These are phyloP conservation scores for Starmerella sirachaensis DNA, from an alignment of 805 yeast species.

Conservation along the genomic window DNA sequence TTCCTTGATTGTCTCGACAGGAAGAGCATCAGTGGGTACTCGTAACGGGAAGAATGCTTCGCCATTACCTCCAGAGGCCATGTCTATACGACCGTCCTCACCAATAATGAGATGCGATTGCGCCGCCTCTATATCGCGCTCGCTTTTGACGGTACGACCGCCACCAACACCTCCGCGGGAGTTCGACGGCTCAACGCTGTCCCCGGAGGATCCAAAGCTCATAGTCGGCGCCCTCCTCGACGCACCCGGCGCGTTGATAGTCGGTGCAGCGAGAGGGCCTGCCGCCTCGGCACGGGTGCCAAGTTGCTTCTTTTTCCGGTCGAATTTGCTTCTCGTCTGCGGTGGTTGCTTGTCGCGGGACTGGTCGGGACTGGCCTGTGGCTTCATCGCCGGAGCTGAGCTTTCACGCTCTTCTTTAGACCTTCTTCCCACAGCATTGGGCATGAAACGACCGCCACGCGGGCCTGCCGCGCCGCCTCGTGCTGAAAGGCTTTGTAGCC, in stretches of 20 bases:
- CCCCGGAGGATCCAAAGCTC: background rate
- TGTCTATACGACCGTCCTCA: constrained; percentile 14
- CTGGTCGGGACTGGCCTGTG: constrained; percentile 24
- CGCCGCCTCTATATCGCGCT: constrained; percentile 10
- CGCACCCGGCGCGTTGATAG: constrained; percentile 16
- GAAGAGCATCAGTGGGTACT: constrained; percentile 9
- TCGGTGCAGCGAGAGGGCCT: constrained; percentile 30
- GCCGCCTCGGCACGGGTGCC: constrained; percentile 25
- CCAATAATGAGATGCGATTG: constrained; percentile 5
- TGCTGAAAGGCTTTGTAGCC: constrained; percentile 15
- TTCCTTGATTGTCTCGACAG: constrained; percentile 13
- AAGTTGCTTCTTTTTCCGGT: constrained; percentile 15
- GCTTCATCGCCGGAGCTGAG: constrained; percentile 47
- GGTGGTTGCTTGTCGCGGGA: constrained; percentile 10
- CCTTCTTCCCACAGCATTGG: constrained; percentile 76
- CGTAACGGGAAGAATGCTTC: constrained; percentile 19
- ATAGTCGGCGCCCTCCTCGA: background rate
- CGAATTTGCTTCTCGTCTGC: constrained; percentile 10
- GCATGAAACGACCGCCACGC: constrained; percentile 43
- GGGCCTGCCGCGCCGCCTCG: constrained; percentile 15
- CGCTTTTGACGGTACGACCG: constrained; percentile 12
- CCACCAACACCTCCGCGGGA: constrained; percentile 8
- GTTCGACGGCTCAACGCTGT: background rate
- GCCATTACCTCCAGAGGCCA: constrained; percentile 8
- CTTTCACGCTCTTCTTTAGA: constrained; percentile 74